Base-by-base conservation (phyloP, 1,139 yeast genomes). In the Candida pseudoviswanathii region DNA sequence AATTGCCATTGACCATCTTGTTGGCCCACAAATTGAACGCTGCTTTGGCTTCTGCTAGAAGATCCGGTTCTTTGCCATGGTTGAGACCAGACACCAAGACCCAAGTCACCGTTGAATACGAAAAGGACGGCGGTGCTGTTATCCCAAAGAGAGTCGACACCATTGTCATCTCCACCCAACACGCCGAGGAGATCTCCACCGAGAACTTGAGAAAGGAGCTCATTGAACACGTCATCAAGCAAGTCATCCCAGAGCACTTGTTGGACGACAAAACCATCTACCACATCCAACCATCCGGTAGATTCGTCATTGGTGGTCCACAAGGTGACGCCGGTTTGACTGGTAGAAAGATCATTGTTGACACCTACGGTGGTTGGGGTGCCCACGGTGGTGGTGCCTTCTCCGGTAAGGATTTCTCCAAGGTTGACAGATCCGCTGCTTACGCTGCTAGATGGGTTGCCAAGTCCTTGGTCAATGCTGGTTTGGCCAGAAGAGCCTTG, bases 311-410 rank as follows among this genome's bases (percentile, higher is more conserved):
- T 72, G 99, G 99, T 79, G 99, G 99, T 74, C 99, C 99, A 62
- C 99, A 94, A 80, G 99, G 99, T 84, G 99, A 94, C 71, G 99
- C 99, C 60, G 99, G 99, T 81, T 81, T 94, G 68, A 94, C 99
- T 63, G 99, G 99, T 75, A 91, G 99, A 81, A 94, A 94, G 84
- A 94, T 94, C 74, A 94, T 94, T 69, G 99, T 94, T 70, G 99
- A 94, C 78, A 96, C 99, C 58, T 94, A 94, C 80, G 99, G 99
- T 81, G 99, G 99, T 66, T 95, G 99, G 95, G 97, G 99, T 78
- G 98, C 99, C 66, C 99, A 94, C 82, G 99, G 99, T 79, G 99
- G 99, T 83, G 99, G 99, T 84, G 99, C 99, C 60, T 94, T 95
- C 91, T 89, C 97, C 57, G 99, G 99, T 78, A 94, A 94, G 84